Percentiles rank a stretch among this genome's conserved stretches.
Conservation (phyloP, 352 stramenopile species). For the Globisporangium radiosum region DNA sequence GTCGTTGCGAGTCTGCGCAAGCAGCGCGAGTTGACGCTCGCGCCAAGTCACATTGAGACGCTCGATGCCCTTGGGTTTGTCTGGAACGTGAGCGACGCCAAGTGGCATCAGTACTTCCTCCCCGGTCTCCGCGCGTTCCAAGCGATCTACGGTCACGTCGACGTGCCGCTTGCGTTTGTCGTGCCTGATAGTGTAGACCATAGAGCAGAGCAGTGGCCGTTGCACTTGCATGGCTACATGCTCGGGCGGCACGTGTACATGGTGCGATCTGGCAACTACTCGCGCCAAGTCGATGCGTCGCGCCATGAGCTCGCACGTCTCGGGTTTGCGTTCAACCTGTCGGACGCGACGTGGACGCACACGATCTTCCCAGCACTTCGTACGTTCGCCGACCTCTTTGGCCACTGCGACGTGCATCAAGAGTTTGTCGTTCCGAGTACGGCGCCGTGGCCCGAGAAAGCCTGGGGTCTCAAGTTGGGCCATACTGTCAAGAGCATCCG, state of each 20-base stretch:
- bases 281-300: slow-evolving; percentile 29
- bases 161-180: slow-evolving; percentile 58
- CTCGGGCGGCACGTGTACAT: slow-evolving; percentile 66
- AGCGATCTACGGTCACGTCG: slow-evolving; percentile 44
- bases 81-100: slow-evolving; percentile 80
- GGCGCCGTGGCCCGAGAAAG: slow-evolving; percentile 72
- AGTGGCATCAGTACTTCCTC: slow-evolving; percentile 66
- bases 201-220: slow-evolving; percentile 35
- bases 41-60: slow-evolving; percentile 52
- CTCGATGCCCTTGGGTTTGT: slow-evolving; percentile 91
- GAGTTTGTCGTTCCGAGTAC: slow-evolving; percentile 85
- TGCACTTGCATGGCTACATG: slow-evolving; percentile 39
- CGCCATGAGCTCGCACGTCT: slow-evolving; percentile 36
- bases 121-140: slow-evolving; percentile 49
- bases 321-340: slow-evolving; percentile 59
- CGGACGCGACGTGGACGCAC: slow-evolving; percentile 48
- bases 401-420: slow-evolving; percentile 88
- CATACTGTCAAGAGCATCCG: slow-evolving; percentile 91
- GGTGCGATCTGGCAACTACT: slow-evolving; percentile 56
- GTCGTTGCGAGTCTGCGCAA: slow-evolving; percentile 88
- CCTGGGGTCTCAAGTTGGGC: slow-evolving; percentile 83
- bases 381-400: slow-evolving; percentile 77
- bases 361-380: slow-evolving; percentile 77
- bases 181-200: slow-evolving; percentile 30
- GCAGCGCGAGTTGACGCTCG: slow-evolving; percentile 28